A percentile compares a stretch with the other conserved stretches of the same genome.
phyloP scores from a whole-genome alignment of 306 rosid genomes.

The Corylus americana region DNA sequence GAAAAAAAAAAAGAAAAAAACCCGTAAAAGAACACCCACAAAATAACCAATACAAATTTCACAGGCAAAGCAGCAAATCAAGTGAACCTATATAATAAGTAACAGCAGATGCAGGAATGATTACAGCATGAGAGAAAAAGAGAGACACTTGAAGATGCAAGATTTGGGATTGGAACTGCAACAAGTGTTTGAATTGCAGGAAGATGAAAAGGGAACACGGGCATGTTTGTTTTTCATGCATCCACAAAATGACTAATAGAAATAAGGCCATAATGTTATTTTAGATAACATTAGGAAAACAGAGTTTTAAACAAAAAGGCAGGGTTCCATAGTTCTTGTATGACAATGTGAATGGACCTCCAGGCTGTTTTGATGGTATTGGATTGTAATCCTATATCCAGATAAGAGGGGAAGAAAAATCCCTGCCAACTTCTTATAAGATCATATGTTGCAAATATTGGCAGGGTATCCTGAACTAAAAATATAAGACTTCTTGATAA shows the following conservation, averaged over 20 bases:
- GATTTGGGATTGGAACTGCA: background rate
- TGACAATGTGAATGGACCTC: background rate
- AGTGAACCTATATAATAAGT: constrained; percentile 8
- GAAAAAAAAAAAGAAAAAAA: background rate
- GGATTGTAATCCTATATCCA: background rate
- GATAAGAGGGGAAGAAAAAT: background rate
- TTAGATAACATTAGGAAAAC: constrained; percentile 1
- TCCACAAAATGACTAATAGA: background rate
- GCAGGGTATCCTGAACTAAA: background rate
- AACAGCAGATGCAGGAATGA: background rate
- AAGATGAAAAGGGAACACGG: background rate
- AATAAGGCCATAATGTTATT: background rate
- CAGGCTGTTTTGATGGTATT: constrained; percentile 11
- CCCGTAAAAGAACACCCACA: background rate
- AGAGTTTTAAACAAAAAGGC: background rate
- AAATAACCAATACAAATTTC: background rate
- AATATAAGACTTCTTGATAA: background rate
- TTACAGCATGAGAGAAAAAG: background rate
- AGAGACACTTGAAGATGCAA: constrained; percentile 13
- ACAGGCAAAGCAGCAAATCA: constrained; percentile 11
- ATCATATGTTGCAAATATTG: background rate
- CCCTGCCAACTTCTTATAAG: background rate
- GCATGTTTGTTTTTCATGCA: background rate
- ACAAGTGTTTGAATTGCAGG: background rate
- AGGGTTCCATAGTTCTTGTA: background rate